phyloP scores from a whole-genome alignment of 352 stramenopile genomes.

The Globisporangium camurandrum region DNA sequence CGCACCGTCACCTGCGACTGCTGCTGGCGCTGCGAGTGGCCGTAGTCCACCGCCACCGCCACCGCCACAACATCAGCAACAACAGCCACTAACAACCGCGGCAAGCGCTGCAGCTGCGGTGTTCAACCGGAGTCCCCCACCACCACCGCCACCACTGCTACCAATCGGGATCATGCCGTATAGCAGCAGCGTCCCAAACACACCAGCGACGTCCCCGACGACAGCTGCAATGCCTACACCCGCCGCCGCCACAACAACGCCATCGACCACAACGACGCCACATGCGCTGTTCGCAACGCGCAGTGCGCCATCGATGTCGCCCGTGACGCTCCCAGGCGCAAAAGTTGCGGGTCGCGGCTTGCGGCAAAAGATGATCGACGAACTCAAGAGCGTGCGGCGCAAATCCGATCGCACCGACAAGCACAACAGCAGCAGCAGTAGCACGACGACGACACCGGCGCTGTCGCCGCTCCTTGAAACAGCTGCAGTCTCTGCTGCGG shows the following conservation, averaged over 20 bases:
- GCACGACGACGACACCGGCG: conserved; percentile 12
- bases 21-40: neutral
- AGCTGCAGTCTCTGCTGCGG: conserved; percentile 4
- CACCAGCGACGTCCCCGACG: no score
- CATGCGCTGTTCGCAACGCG: neutral
- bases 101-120: neutral
- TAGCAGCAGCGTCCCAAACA: neutral
- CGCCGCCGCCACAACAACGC: neutral
- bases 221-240: neutral
- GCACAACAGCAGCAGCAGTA: no score
- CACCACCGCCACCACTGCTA: neutral
- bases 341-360: conserved; percentile 21
- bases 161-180: neutral
- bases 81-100: neutral
- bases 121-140: neutral
- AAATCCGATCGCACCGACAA: conserved; percentile 22
- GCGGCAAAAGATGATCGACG: conserved; percentile 53
- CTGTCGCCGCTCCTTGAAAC: conserved; percentile 20
- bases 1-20: neutral
- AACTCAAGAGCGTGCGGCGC: conserved; percentile 54
- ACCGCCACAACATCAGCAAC: no score
- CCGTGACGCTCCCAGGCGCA: conserved; percentile 1
- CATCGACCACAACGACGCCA: conserved; percentile 2
- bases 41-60: no score
- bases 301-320: conserved; percentile 8